Evolutionary conservation across 192 early-diverging fungal genomes (phyloP).

Genomic region (Podila horticola): DNA sequence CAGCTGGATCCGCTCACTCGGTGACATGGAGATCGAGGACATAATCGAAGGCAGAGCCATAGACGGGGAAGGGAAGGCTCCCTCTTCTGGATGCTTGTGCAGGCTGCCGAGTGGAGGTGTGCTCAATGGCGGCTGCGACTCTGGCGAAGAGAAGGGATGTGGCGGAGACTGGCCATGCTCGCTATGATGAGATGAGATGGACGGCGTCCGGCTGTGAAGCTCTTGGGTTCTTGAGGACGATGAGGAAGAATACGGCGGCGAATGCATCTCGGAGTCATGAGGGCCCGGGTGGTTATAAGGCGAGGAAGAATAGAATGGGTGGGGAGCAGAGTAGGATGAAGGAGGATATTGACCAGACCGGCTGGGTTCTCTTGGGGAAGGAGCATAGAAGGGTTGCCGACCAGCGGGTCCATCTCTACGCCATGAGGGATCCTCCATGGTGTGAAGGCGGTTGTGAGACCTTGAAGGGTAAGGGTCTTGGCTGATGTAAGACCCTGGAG

Average conservation of each 20-base stretch:
- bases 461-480: conserved; percentile 19
- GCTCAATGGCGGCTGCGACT: background rate
- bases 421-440: background rate
- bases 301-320: conserved; percentile 11
- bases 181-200: conserved; percentile 37
- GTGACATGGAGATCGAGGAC: conserved; percentile 10
- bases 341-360: background rate
- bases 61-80: background rate
- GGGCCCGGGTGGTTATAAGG: background rate
- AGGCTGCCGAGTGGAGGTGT: background rate
- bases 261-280: conserved; percentile 2
- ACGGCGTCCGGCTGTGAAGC: conserved; percentile 37
- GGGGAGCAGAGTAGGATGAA: conserved; percentile 2
- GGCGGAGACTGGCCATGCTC: conserved; percentile 38
- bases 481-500: conserved; percentile 7
- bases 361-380: conserved; percentile 10
- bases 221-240: background rate
- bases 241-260: background rate
- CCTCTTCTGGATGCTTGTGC: background rate
- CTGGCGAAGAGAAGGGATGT: conserved; percentile 24
- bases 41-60: conserved; percentile 16
- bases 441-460: conserved; percentile 16
- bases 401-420: background rate
- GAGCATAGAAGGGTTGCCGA: conserved; percentile 1
- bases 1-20: conserved; percentile 28